A percentile compares a stretch with the other conserved stretches of the same genome.
Conservation (phyloP, 768 basidiomycete species). For the Panaeolus papilionaceus region DNA sequence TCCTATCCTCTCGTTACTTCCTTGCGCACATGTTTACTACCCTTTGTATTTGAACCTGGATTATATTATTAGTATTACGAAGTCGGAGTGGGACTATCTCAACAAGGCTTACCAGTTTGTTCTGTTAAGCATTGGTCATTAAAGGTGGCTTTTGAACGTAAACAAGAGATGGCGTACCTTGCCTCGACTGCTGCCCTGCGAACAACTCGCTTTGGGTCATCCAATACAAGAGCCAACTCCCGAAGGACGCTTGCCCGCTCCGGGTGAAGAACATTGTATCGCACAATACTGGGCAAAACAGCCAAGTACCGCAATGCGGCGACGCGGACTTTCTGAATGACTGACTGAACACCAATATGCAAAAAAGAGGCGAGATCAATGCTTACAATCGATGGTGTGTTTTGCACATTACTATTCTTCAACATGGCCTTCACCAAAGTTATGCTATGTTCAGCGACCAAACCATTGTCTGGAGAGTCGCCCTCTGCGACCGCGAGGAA, state of each 20-base stretch:
- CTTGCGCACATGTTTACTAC: constrained; percentile 33
- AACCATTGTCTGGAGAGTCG: constrained; percentile 49
- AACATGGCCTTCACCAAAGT: constrained; percentile 78
- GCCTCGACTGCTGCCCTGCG: constrained; percentile 91
- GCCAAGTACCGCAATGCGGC: constrained; percentile 79
- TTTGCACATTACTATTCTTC: constrained; percentile 57
- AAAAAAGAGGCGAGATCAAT: background rate
- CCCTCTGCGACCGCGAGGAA: constrained; percentile 74
- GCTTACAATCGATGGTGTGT: constrained; percentile 63
- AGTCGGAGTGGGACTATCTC: background rate
- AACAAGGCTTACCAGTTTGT: constrained; percentile 51
- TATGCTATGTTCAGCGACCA: constrained; percentile 72
- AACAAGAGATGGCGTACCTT: constrained; percentile 37
- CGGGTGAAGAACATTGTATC: constrained; percentile 85
- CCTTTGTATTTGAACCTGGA: constrained; percentile 67
- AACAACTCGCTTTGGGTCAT: constrained; percentile 88
- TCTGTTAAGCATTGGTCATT: constrained; percentile 33
- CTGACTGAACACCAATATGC: constrained; percentile 12
- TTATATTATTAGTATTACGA: constrained; percentile 23
- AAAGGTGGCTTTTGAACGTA: constrained; percentile 11
- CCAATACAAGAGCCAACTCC: constrained; percentile 76
- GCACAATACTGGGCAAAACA: constrained; percentile 74
- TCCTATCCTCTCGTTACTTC: constrained; percentile 22
- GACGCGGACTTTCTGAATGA: constrained; percentile 69
- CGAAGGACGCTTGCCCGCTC: constrained; percentile 76